These are phyloP conservation scores for Xylaria digitata DNA, from an alignment of 2,329 filamentous ascomycete species.

Conservation along the genomic window DNA sequence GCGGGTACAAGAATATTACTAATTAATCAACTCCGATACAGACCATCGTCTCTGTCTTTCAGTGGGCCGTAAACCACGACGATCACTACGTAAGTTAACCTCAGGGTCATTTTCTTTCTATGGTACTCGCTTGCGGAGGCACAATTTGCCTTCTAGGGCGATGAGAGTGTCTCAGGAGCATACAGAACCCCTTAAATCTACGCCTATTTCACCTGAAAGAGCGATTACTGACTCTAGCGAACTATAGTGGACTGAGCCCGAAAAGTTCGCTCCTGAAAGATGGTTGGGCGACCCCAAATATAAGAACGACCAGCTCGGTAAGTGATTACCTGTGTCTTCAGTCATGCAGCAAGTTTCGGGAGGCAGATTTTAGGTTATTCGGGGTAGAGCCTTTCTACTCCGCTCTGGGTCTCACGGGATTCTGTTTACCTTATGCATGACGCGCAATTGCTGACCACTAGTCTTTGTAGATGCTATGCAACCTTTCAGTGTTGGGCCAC, in stretches of 20 bases:
- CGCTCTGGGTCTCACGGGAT: not conserved
- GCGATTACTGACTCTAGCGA: too few species aligned
- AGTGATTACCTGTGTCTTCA: not conserved
- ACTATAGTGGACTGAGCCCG: constrained; percentile 51
- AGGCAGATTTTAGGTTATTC: not conserved
- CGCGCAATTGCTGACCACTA: constrained; percentile 8
- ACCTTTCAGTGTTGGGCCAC: constrained; percentile 53
- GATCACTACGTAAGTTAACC: constrained; percentile 35
- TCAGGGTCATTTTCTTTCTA: too few species aligned
- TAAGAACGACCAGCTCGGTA: constrained; percentile 48
- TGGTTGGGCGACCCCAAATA: constrained; percentile 50
- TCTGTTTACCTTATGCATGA: not conserved
- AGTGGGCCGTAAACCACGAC: constrained; percentile 54
- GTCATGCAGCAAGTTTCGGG: not conserved
- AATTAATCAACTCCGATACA: constrained; percentile 29
- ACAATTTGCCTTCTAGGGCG: too few species aligned
- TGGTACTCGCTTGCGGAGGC: too few species aligned
- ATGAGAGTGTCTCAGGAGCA: too few species aligned
- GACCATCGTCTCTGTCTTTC: constrained; percentile 52
- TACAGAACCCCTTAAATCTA: too few species aligned
- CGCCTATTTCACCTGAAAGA: too few species aligned
- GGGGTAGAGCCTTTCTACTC: not conserved
- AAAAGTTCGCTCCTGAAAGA: constrained; percentile 54
- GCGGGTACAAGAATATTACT: not conserved
- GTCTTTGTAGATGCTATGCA: constrained; percentile 47